Base-by-base conservation (phyloP, 1,284 basidiomycete genomes). In the Jaminaea rosea region DNA sequence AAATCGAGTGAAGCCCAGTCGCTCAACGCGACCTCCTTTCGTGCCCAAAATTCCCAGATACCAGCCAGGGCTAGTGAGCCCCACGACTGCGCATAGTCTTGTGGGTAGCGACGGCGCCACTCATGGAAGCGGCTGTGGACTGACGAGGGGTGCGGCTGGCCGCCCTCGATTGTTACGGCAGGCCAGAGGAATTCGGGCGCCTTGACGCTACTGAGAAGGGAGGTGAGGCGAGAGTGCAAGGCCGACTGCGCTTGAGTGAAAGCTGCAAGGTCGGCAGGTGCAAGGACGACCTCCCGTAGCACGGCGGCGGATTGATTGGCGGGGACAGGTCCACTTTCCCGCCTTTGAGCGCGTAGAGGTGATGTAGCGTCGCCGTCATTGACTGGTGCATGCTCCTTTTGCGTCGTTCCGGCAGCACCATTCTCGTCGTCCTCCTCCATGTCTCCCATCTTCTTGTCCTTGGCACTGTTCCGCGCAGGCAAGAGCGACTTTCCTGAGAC, bases 41-140 rank as follows among this genome's bases (percentile, higher is more conserved):
- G 55, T 3, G 61, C 62, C 47, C 63, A 72, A 34, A 67, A 69
- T 26, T 69, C 63, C 70, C 68, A 71, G 9, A 64, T 61, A 45
- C 59, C 59, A 0, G 63, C 60, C 1, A 72, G 50, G 0, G 67
- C 67, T 3, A 72, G 54, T 1, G 69, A 65, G 26, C 69, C 70
- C 69, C 69, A 72, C 1, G 65, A 56, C 36, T 62, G 50, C 2
- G 55, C 46, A 49, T 71, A 72, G 42, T 71, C 67, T 10, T 58
- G 53, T 2, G 59, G 53, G 27, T 64, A 72, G 13, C 37, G 49
- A 3, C 42, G 36, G 1, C 69, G 62, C 62, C 64, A 71, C 2
- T 56, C 55, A 9, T 46, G 26, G 41, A 73, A 72, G 1, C 70
- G 61, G 10, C 56, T 39, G 24, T 64, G 62, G 7, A 73, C 42